A percentile compares a stretch with the other conserved stretches of the same genome.
phyloP scores from a whole-genome alignment of 2,329 filamentous ascomycete genomes.

The Botrytis fragariae region DNA sequence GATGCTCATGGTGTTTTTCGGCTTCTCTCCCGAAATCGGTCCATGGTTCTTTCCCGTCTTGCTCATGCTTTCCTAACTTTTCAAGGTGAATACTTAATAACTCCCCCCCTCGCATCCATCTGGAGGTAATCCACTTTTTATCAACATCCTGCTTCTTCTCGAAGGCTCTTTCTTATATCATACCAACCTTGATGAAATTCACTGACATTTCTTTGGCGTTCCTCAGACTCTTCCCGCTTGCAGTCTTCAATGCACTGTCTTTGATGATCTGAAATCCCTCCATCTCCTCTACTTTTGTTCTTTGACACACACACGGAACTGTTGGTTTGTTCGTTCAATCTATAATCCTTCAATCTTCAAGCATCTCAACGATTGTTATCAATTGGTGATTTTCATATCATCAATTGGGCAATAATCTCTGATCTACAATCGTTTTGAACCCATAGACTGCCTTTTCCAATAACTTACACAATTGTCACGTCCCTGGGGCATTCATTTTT shows the following conservation, averaged over 20 bases:
- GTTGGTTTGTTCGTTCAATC: constrained; percentile 2
- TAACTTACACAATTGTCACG: constrained; percentile 4
- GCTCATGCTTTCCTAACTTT: neutral
- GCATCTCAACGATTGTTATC: neutral
- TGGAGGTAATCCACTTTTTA: neutral
- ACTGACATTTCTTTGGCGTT: neutral
- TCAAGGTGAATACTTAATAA: neutral
- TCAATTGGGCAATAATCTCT: constrained; percentile 11
- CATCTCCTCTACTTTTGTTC: constrained; percentile 1
- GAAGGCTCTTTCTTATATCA: neutral
- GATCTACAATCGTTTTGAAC: neutral
- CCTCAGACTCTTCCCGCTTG: neutral
- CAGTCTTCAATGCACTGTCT: neutral
- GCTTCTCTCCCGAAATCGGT: neutral
- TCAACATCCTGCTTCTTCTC: constrained; percentile 8
- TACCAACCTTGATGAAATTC: neutral
- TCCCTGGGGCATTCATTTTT: constrained; percentile 9
- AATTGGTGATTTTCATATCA: neutral
- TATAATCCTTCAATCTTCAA: neutral
- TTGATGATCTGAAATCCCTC: neutral
- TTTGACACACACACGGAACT: neutral
- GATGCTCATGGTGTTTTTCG: neutral
- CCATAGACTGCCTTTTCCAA: neutral
- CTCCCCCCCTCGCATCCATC: neutral
- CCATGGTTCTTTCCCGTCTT: constrained; percentile 1